A percentile compares a stretch with the other conserved stretches of the same genome.
Conservation (phyloP, 805 yeast species). For the Candida germanica region DNA sequence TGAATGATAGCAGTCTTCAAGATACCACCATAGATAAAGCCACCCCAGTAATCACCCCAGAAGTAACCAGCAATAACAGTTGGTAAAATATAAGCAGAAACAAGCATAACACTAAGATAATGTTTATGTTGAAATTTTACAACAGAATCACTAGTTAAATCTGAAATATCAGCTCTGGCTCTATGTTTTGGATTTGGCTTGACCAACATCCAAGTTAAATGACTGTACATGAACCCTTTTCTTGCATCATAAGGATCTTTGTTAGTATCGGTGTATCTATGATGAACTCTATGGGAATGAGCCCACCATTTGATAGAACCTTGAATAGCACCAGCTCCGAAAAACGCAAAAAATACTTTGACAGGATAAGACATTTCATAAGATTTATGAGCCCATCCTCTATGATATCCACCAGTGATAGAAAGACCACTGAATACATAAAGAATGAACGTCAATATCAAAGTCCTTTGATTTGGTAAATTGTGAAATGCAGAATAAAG, state of each 20-base stretch:
- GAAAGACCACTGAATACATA: constrained; percentile 67
- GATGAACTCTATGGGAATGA: constrained; percentile 81
- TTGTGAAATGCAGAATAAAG: constrained; percentile 40
- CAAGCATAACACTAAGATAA: constrained; percentile 57
- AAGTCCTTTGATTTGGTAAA: constrained; percentile 51
- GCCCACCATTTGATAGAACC: constrained; percentile 92
- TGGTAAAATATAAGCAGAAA: constrained; percentile 66
- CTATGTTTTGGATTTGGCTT: constrained; percentile 79
- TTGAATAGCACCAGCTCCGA: constrained; percentile 81
- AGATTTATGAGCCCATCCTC: constrained; percentile 76
- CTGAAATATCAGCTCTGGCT: constrained; percentile 80
- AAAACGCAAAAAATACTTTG: constrained; percentile 63
- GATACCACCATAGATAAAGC: constrained; percentile 73
- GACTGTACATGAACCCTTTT: constrained; percentile 79
- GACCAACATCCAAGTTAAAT: constrained; percentile 81
- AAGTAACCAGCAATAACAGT: constrained; percentile 56
- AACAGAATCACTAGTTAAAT: constrained; percentile 72
- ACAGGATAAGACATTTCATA: constrained; percentile 62
- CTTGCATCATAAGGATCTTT: constrained; percentile 88
- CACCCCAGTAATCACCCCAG: constrained; percentile 62
- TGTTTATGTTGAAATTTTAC: constrained; percentile 82
- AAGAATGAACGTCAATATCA: constrained; percentile 49
- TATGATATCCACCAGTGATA: constrained; percentile 82
- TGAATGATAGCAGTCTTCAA: constrained; percentile 68
- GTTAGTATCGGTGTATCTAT: constrained; percentile 77